A percentile compares a stretch with the other conserved stretches of the same genome.
Evolutionary conservation across 2,329 filamentous ascomycete genomes (phyloP).

Genomic region (Biscogniauxia mediterranea): DNA sequence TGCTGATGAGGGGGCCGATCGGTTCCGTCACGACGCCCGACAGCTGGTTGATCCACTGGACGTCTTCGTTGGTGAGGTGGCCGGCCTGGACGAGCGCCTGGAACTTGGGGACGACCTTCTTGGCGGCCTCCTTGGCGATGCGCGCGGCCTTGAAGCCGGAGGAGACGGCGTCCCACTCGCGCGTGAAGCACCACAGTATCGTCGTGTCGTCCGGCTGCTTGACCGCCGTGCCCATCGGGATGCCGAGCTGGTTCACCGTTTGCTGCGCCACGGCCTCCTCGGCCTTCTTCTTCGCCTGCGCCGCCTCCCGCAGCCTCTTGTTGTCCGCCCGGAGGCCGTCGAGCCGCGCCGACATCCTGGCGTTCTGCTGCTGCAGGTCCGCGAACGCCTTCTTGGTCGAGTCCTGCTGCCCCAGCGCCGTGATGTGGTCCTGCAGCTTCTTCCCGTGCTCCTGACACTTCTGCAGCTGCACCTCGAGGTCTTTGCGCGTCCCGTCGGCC

Average conservation of each 20-base stretch:
- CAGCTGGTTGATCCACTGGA: not conserved
- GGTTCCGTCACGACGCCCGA: not conserved
- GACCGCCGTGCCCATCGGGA: not conserved
- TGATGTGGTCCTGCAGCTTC: slow-evolving; percentile 2
- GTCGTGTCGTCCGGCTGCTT: not conserved
- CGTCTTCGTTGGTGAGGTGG: not conserved
- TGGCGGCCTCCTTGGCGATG: not conserved
- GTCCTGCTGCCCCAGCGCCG: slow-evolving; percentile 1
- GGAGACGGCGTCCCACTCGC: not conserved
- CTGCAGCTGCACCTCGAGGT: slow-evolving; percentile 1
- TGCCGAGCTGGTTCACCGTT: too few relatives aligned
- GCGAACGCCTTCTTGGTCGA: not conserved
- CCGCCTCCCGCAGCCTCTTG: not conserved
- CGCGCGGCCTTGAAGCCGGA: not conserved
- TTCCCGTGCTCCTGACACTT: not conserved
- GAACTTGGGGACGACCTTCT: not conserved
- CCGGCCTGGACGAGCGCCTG: not conserved
- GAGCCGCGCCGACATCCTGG: not conserved
- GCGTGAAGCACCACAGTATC: not conserved
- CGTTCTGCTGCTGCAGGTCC: not conserved
- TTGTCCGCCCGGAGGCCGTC: not conserved
- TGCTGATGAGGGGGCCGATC: not conserved
- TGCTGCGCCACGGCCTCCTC: too few relatives aligned
- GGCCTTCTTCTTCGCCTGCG: not conserved
- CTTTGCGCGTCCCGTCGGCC: not conserved